A percentile compares a stretch with the other conserved stretches of the same genome.
phyloP scores from a whole-genome alignment of 495 filamentous ascomycete genomes.

The Penicillium macrosclerotiorum region DNA sequence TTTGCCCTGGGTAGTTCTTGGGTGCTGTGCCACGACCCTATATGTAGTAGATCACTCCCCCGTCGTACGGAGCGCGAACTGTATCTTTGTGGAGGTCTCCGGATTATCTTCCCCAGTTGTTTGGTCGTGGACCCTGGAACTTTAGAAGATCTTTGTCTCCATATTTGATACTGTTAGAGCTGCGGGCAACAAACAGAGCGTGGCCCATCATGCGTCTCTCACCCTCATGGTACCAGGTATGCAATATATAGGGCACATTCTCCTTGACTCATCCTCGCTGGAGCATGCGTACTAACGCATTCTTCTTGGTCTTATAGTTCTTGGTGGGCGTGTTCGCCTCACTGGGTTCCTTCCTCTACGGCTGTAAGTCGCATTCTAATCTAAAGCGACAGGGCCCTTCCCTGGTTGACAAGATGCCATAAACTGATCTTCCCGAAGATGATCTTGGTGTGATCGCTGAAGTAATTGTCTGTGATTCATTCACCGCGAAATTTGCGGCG shows the following conservation, averaged over 20 bases:
- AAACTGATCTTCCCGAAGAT: conserved; percentile 24
- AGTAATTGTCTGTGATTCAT: conserved; percentile 53
- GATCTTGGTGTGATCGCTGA: conserved; percentile 60
- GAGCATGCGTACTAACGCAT: too few species aligned
- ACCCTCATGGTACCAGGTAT: conserved; percentile 56
- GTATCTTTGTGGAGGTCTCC: conserved; percentile 23
- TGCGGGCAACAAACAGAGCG: background rate
- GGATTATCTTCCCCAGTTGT: conserved; percentile 12
- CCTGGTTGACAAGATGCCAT: background rate
- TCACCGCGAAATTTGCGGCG: conserved; percentile 49
- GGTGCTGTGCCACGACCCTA: too few species aligned
- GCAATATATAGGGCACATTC: background rate
- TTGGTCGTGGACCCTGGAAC: conserved; percentile 9
- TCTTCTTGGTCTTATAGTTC: too few species aligned
- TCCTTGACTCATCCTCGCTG: background rate
- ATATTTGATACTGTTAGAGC: background rate
- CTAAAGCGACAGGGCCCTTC: too few species aligned
- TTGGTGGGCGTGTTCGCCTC: conserved; percentile 63
- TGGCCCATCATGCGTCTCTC: conserved; percentile 47
- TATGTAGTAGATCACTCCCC: conserved; percentile 7
- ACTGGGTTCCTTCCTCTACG: conserved; percentile 59
- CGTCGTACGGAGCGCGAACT: background rate
- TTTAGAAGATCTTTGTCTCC: too few species aligned
- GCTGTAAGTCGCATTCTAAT: conserved; percentile 35
- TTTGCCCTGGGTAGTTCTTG: too few species aligned